Percentiles rank a stretch among this genome's conserved stretches.
Conservation (phyloP, 495 filamentous ascomycete genomes). For the Choiromyces venosus region DNA sequence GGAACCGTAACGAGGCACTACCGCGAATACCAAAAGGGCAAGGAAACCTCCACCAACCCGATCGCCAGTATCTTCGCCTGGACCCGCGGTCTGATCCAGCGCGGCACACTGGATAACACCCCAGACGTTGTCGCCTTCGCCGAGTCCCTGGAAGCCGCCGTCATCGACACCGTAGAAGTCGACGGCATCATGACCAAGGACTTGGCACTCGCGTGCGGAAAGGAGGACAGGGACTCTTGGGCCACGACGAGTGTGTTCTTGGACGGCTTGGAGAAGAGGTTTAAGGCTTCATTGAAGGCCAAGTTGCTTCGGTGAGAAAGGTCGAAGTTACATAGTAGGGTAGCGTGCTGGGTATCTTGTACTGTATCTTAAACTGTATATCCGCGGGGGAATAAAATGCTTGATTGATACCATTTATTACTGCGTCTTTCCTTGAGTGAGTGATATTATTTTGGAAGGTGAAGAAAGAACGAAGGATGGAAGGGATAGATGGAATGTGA, state of each 20-base stretch:
- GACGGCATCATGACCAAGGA: constrained; percentile 99
- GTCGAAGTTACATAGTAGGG: background rate
- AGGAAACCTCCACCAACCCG: constrained; percentile 95
- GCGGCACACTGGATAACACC: constrained; percentile 81
- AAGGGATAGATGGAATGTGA: background rate
- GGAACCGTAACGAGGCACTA: constrained; percentile 98
- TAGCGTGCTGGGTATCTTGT: background rate
- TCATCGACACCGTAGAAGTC: constrained; percentile 83
- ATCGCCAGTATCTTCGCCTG: constrained; percentile 98
- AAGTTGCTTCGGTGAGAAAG: constrained; percentile 4
- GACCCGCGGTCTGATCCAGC: constrained; percentile 90
- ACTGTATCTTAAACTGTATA: background rate
- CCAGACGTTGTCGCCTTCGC: constrained; percentile 85
- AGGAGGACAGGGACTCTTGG: constrained; percentile 71
- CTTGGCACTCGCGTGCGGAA: constrained; percentile 82
- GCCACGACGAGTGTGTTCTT: constrained; percentile 87
- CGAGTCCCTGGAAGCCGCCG: constrained; percentile 87
- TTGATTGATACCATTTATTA: background rate
- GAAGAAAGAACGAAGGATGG: too few species aligned
- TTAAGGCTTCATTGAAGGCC: constrained; percentile 51
- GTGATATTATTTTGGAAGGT: background rate
- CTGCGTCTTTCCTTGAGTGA: background rate
- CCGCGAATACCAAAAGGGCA: constrained; percentile 95
- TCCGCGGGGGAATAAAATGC: background rate
- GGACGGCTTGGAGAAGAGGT: constrained; percentile 76